A percentile compares a stretch with the other conserved stretches of the same genome.
Conservation (phyloP, 2,329 filamentous ascomycete genomes). For the Tolypocladium amazonense region DNA sequence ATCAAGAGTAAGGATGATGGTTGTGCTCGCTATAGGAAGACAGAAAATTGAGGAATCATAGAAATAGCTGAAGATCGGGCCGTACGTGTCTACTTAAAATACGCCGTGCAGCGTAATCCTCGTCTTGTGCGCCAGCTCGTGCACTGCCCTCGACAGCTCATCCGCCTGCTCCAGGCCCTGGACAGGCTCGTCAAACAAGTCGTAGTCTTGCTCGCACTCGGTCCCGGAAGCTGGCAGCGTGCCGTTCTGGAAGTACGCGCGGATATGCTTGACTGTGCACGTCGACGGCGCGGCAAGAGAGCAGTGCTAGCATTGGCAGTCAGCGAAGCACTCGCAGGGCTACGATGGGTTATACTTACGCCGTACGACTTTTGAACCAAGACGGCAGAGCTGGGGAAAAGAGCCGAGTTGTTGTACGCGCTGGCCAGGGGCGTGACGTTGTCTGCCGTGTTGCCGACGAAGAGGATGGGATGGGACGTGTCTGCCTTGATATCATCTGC, state of each 20-base stretch:
- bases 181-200: conserved; percentile 26
- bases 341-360: conserved; percentile 20
- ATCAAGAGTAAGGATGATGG: too few species aligned
- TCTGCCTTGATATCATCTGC: conserved; percentile 18
- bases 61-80: too few species aligned
- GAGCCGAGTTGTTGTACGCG: conserved; percentile 30
- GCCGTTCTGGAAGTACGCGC: conserved; percentile 34
- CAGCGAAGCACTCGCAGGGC: neutral
- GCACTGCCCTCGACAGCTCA: neutral
- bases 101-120: neutral
- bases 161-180: neutral
- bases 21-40: too few species aligned
- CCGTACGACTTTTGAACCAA: conserved; percentile 40
- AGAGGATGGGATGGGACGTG: conserved; percentile 33
- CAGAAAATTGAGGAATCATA: too few species aligned
- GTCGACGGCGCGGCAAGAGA: conserved; percentile 31
- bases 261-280: conserved; percentile 31
- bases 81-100: neutral
- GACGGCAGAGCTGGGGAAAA: conserved; percentile 33
- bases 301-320: conserved; percentile 31
- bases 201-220: conserved; percentile 33
- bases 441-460: conserved; percentile 32
- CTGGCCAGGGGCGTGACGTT: conserved; percentile 37
- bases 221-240: conserved; percentile 31
- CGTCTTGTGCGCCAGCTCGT: neutral